phyloP scores from a whole-genome alignment of 202 grass and related monocot genomes.

The Alloteropsis angusta region DNA sequence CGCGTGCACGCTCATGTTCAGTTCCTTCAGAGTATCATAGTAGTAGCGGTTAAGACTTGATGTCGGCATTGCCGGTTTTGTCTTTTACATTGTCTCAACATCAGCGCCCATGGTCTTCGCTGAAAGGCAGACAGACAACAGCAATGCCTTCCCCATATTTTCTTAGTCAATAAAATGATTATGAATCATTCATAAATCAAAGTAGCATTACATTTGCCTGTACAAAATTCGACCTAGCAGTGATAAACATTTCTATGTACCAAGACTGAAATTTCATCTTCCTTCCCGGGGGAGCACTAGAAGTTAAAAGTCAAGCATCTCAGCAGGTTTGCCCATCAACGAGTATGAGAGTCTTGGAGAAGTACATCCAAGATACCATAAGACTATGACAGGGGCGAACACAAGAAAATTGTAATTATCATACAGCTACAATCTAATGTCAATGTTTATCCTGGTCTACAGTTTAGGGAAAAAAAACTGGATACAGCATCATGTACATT shows the following conservation, averaged over 20 bases:
- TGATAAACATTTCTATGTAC: not conserved
- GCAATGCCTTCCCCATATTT: too few species aligned
- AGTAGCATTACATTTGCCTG: not conserved
- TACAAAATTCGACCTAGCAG: not conserved
- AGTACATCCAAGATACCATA: slow-evolving; percentile 13
- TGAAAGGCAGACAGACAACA: not conserved
- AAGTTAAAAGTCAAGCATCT: not conserved
- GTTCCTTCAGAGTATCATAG: too few species aligned
- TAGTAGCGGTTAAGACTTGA: too few species aligned
- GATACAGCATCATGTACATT: slow-evolving; percentile 42
- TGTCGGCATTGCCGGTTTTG: not conserved
- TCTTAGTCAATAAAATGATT: too few species aligned
- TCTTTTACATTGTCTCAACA: not conserved
- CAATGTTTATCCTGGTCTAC: slow-evolving; percentile 33
- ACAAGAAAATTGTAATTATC: slow-evolving; percentile 32
- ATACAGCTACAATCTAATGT: slow-evolving; percentile 53
- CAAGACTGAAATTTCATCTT: not conserved
- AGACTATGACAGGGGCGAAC: not conserved
- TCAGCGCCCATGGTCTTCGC: not conserved
- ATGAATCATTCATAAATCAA: not conserved
- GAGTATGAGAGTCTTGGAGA: not conserved
- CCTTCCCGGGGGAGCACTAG: not conserved
- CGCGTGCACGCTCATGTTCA: not conserved
- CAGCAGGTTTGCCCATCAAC: not conserved
- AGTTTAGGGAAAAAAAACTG: slow-evolving; percentile 8